Conservation (phyloP, 129 eudicot species). For the Glebionis coronaria region DNA sequence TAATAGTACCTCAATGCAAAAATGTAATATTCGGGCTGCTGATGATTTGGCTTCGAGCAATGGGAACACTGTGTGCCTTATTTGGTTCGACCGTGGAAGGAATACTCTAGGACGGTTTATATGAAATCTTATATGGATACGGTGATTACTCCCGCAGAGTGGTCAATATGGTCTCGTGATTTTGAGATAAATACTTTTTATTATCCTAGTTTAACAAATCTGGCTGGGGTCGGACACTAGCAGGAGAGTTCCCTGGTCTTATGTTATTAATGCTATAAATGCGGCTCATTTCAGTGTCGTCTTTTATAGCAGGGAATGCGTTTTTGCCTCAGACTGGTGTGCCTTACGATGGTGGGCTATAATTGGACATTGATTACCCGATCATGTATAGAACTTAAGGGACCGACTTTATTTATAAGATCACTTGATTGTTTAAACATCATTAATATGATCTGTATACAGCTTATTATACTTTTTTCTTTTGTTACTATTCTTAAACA, state of each 20-base stretch:
- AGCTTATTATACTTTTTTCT: too few species aligned
- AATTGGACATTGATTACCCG: background rate
- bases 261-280: conserved; percentile 34
- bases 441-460: background rate
- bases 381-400: background rate
- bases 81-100: too few species aligned
- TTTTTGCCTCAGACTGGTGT: conserved; percentile 53
- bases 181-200: conserved; percentile 51
- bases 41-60: too few species aligned
- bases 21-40: too few species aligned
- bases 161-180: conserved; percentile 54
- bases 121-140: conserved; percentile 27
- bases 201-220: conserved; percentile 46
- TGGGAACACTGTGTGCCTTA: too few species aligned
- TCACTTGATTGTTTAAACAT: background rate
- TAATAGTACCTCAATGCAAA: too few species aligned
- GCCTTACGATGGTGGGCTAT: conserved; percentile 47
- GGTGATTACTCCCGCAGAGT: conserved; percentile 42
- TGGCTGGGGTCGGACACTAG: conserved; percentile 54
- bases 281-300: conserved; percentile 51
- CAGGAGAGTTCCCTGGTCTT: conserved; percentile 52
- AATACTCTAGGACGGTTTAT: too few species aligned
- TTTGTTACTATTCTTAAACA: too few species aligned
- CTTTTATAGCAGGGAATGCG: conserved; percentile 40
- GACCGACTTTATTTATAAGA: background rate